Conservation (phyloP, 495 filamentous ascomycete species). For the Alectoria sarmentosa region DNA sequence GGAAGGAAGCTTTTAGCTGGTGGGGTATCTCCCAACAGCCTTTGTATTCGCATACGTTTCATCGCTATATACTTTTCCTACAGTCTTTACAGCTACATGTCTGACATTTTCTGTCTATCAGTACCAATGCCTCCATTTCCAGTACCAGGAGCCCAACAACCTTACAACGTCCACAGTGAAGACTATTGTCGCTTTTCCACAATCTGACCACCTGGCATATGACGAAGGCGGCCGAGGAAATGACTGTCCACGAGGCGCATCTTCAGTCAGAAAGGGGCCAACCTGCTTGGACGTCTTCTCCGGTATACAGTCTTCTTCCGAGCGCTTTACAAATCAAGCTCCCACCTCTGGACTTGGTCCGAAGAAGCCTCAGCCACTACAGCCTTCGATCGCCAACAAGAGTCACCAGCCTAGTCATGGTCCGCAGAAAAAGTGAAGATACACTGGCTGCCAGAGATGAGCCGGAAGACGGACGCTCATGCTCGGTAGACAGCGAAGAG, state of each 20-base stretch:
- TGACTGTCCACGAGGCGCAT: neutral
- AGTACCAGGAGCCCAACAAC: neutral
- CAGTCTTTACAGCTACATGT: neutral
- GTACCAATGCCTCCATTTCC: neutral
- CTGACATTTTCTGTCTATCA: neutral
- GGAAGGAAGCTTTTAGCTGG: too few relatives aligned
- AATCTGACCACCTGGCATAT: neutral
- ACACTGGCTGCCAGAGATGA: neutral
- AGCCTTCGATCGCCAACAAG: slow-evolving; percentile 5
- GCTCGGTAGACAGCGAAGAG: neutral
- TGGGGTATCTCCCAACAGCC: too few relatives aligned
- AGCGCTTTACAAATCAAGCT: neutral
- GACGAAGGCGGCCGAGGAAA: neutral
- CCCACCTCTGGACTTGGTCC: neutral
- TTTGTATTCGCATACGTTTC: too few relatives aligned
- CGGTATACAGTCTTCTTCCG: neutral
- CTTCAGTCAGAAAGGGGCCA: neutral
- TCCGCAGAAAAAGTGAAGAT: slow-evolving; percentile 1
- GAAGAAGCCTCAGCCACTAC: slow-evolving; percentile 10
- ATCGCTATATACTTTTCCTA: neutral
- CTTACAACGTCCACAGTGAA: neutral
- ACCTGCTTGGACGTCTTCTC: neutral
- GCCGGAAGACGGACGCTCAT: neutral
- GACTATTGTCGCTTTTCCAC: neutral
- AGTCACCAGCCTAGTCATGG: neutral